A percentile compares a stretch with the other conserved stretches of the same genome.
Evolutionary conservation across 192 early-diverging fungal genomes (phyloP).

Genomic region (Phycomyces blakesleeanus): DNA sequence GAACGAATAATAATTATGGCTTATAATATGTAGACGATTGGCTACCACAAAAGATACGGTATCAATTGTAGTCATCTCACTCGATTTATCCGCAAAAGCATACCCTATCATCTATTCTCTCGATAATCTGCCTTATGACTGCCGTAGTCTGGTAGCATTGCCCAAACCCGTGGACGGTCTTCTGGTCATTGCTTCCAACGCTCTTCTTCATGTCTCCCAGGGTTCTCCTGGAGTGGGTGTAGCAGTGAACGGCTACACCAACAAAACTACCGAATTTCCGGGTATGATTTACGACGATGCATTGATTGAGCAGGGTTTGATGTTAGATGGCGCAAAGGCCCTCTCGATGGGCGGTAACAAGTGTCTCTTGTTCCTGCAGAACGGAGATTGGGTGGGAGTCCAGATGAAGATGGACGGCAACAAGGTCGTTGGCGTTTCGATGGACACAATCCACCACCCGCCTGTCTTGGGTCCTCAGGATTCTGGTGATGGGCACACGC

Average conservation of each 20-base stretch:
- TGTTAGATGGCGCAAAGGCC: conserved; percentile 64
- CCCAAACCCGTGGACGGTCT: conserved; percentile 86
- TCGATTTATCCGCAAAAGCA: conserved; percentile 68
- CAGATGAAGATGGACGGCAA: conserved; percentile 72
- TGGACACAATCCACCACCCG: conserved; percentile 27
- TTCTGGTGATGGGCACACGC: background rate
- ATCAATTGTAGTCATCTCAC: conserved; percentile 66
- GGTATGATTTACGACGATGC: conserved; percentile 37
- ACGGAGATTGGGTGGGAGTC: conserved; percentile 71
- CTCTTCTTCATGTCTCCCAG: conserved; percentile 83
- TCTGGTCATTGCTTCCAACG: conserved; percentile 74
- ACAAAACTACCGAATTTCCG: conserved; percentile 44
- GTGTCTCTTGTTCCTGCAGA: conserved; percentile 64
- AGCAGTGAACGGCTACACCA: conserved; percentile 70
- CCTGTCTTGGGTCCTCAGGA: background rate
- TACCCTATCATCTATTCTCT: conserved; percentile 83
- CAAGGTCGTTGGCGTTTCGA: conserved; percentile 71
- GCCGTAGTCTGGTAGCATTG: conserved; percentile 62
- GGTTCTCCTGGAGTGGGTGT: conserved; percentile 72
- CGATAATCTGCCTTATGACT: conserved; percentile 80
- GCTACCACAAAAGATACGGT: conserved; percentile 28
- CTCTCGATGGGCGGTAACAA: conserved; percentile 69
- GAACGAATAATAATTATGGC: background rate
- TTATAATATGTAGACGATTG: conserved; percentile 18
- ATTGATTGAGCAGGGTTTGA: conserved; percentile 58